Base-by-base conservation (phyloP, 2,329 filamentous ascomycete species). In the Trichophyton benhamiae region DNA sequence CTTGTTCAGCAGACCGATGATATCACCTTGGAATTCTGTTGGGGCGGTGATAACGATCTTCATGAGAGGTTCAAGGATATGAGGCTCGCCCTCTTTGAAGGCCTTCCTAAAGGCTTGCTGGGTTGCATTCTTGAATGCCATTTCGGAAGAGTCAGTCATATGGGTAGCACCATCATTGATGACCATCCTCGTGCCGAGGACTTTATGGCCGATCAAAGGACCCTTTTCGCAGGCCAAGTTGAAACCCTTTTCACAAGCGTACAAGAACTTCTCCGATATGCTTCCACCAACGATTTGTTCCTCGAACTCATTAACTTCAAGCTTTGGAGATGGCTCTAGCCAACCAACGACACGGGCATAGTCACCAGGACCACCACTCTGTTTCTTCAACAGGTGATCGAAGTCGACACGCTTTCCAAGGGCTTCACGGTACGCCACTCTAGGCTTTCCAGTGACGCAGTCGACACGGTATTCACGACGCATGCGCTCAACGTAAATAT, bases 401-500 rank as follows among this genome's bases (percentile, higher is more conserved):
- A 95, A 99, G 52, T 89, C 83, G 68, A 91, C 85, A 61, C 80
- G 83, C 65, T 86, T 79, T 59, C 87, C 87, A 69, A 99, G 87
- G 44, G 92, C 97, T 79, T 99, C 94, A 67, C 94, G 87, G 80
- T 97, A 99, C 22, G 94, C 91, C 66, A 99, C 94, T 74, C 95
- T 92, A 3, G 94, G 94, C 73, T 96, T 89, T 62, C 94, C 94
- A n/a, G 91, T 96, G 69, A 88, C 83, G 74, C 92, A 96, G 66
- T 96, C 94, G 60, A 96, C 91, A 72, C 88, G 90, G 82, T 99
- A 99, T 77, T 99, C 94, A 71, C 94, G 87, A 68, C 88, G 87
- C 79, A 99, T 91, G 68, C 94, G 91, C 79, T 99, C 94, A 58
- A 99, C 86, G 75, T 99, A 99, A 70, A 99, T 95, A 71, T 96